Percentiles rank a stretch among this genome's conserved stretches.
Evolutionary conservation across 1,284 basidiomycete genomes (phyloP).

Genomic region (Malassezia vespertilionis): DNA sequence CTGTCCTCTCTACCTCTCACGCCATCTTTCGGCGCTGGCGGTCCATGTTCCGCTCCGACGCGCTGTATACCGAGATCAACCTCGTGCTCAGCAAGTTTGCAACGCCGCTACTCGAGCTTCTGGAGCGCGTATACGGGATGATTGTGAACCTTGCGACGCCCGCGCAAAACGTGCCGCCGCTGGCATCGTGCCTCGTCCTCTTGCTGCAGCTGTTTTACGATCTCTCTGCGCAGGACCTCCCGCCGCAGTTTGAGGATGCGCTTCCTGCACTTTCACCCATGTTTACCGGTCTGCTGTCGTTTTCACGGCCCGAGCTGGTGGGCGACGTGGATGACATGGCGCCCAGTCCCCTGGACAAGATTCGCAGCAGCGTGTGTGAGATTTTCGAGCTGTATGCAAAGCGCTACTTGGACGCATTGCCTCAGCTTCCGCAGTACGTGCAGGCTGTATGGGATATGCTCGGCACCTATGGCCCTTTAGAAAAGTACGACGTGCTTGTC

Average conservation of each 20-base stretch:
- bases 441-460: conserved; percentile 83
- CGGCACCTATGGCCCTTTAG: conserved; percentile 60
- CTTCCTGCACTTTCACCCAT: conserved; percentile 51
- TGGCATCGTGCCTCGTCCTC: conserved; percentile 51
- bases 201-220: conserved; percentile 85
- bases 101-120: conserved; percentile 62
- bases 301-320: conserved; percentile 33
- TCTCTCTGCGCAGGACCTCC: conserved; percentile 85
- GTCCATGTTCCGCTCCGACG: conserved; percentile 73
- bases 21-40: conserved; percentile 92
- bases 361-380: conserved; percentile 82
- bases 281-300: conserved; percentile 30
- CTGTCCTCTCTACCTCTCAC: conserved; percentile 83
- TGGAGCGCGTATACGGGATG: conserved; percentile 26
- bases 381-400: conserved; percentile 86
- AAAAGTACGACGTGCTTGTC: conserved; percentile 75
- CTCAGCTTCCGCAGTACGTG: conserved; percentile 70
- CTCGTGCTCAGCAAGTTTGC: conserved; percentile 75
- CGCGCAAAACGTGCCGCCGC: conserved; percentile 43
- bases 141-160: conserved; percentile 47
- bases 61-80: conserved; percentile 83
- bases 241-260: conserved; percentile 83
- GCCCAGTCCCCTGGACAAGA: conserved; percentile 70
- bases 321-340: conserved; percentile 62
- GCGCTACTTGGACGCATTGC: conserved; percentile 77